Percentiles rank a stretch among this genome's conserved stretches.
These are phyloP conservation scores for Penicillium sp. DNA, from an alignment of 2,329 filamentous ascomycete species.

Conservation along the genomic window DNA sequence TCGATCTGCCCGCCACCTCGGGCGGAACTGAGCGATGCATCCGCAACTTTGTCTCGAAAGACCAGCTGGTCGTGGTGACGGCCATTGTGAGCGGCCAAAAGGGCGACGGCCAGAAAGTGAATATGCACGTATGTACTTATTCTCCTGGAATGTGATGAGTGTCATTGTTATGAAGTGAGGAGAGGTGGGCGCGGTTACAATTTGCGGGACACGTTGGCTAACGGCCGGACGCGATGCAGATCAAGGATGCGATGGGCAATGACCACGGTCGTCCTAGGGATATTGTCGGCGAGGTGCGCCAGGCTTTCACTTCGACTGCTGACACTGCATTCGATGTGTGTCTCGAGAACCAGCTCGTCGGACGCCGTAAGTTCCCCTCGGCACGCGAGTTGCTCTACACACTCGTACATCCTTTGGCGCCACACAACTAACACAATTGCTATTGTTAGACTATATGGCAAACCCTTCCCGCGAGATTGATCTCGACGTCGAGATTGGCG, in stretches of 20 bases:
- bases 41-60: constrained; percentile 89
- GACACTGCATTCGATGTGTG: constrained; percentile 96
- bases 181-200: neutral
- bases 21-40: constrained; percentile 80
- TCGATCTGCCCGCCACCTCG: constrained; percentile 79
- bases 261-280: constrained; percentile 92
- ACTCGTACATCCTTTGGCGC: neutral
- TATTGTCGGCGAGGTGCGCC: constrained; percentile 85
- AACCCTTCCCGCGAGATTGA: constrained; percentile 72
- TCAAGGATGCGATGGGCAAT: constrained; percentile 92
- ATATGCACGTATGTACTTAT: constrained; percentile 74
- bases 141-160: neutral
- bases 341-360: constrained; percentile 80
- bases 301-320: constrained; percentile 88
- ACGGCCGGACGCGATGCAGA: constrained; percentile 57
- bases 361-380: constrained; percentile 58
- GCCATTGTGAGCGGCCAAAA: constrained; percentile 81
- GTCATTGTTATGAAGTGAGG: neutral
- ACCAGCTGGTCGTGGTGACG: constrained; percentile 94
- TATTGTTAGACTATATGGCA: constrained; percentile 38
- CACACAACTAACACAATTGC: neutral
- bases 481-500: constrained; percentile 93
- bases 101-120: constrained; percentile 89
- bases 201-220: constrained; percentile 9
- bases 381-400: neutral